phyloP scores from a whole-genome alignment of 371 early-diverging fungal genomes.

The Thermomucor indicae-seudaticae region DNA sequence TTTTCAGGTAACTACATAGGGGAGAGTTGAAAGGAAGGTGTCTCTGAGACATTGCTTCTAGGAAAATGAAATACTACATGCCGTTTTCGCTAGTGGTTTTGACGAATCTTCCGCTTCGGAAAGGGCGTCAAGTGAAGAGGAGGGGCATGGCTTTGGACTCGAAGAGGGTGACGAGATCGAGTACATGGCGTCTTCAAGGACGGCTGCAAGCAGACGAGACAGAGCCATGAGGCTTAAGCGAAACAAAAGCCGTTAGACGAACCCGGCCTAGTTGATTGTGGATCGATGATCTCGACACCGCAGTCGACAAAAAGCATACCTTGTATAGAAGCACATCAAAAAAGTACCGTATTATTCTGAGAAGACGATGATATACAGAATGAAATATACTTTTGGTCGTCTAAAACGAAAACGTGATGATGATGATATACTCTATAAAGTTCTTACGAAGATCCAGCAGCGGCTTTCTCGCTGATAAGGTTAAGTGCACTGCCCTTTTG shows the following conservation, averaged over 20 bases:
- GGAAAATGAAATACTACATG: slow-evolving; percentile 12
- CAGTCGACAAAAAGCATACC: no score
- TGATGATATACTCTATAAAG: no score
- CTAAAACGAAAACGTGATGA: no score
- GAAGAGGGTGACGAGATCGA: slow-evolving; percentile 6
- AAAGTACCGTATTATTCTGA: no score
- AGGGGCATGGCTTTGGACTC: not conserved
- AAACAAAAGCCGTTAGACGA: not conserved
- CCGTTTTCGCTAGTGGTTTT: slow-evolving; percentile 4
- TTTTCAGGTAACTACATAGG: slow-evolving; percentile 17
- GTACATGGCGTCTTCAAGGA: not conserved
- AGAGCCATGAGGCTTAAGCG: slow-evolving; percentile 9
- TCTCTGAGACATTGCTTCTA: not conserved
- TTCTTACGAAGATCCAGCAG: slow-evolving; percentile 4
- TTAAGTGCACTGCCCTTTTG: slow-evolving; percentile 90
- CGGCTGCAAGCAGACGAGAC: slow-evolving; percentile 9
- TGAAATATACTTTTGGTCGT: no score
- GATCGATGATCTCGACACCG: no score
- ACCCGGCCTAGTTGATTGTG: no score
- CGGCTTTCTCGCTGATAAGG: slow-evolving; percentile 43
- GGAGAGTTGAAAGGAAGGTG: not conserved
- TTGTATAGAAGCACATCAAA: no score
- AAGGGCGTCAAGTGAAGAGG: not conserved
- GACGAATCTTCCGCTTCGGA: slow-evolving; percentile 1
- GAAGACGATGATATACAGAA: no score